phyloP scores from a whole-genome alignment of 345 rosid genomes.

The Boechera retrofracta region DNA sequence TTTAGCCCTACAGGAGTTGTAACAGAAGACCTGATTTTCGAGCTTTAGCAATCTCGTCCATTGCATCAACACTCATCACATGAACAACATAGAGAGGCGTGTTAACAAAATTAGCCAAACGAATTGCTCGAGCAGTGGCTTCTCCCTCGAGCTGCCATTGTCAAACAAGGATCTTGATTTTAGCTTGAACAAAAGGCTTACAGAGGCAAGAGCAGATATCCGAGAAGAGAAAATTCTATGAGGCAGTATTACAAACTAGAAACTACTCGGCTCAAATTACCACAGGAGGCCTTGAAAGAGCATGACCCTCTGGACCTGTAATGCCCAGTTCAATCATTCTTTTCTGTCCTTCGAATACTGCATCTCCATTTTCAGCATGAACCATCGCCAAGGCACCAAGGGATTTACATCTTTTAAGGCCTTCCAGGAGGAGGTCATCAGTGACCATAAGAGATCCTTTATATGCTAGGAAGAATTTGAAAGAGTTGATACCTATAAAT shows the following conservation, averaged over 20 bases:
- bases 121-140: slow-evolving; percentile 96
- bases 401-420: slow-evolving; percentile 83
- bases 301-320: slow-evolving; percentile 97
- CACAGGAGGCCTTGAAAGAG: slow-evolving; percentile 91
- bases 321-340: slow-evolving; percentile 93
- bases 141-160: slow-evolving; percentile 87
- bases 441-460: slow-evolving; percentile 83
- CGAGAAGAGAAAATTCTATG: not conserved
- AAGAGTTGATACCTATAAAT: slow-evolving; percentile 88
- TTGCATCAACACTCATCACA: slow-evolving; percentile 98
- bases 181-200: slow-evolving; percentile 18
- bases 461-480: slow-evolving; percentile 96
- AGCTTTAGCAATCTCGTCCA: slow-evolving; percentile 97
- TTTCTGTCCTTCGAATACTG: slow-evolving; percentile 90
- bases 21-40: slow-evolving; percentile 72
- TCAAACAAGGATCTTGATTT: slow-evolving; percentile 28
- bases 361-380: slow-evolving; percentile 99
- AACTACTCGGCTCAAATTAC: slow-evolving; percentile 49
- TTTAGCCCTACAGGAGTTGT: not conserved
- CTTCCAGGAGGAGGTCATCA: slow-evolving; percentile 86
- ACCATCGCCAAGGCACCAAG: slow-evolving; percentile 99
- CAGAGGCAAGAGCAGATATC: not conserved
- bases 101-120: slow-evolving; percentile 84
- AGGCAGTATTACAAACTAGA: slow-evolving; percentile 1
- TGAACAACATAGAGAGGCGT: slow-evolving; percentile 97